phyloP scores from a whole-genome alignment of 2,329 filamentous ascomycete genomes.

The Fusarium liriodendri region DNA sequence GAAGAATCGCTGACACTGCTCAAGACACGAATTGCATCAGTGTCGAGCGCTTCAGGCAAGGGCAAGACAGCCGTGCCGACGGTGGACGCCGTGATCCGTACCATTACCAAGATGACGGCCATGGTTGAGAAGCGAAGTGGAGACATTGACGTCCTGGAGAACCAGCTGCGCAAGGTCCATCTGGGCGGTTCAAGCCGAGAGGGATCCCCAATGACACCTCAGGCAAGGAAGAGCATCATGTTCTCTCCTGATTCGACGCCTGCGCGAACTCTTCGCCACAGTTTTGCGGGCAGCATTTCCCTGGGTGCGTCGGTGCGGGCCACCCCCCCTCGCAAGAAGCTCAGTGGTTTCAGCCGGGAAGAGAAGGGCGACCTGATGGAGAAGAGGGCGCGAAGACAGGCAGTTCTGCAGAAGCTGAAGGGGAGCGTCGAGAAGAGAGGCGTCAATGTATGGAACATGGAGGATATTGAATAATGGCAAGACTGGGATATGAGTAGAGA shows the following conservation, averaged over 20 bases:
- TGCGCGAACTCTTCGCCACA: conserved; percentile 56
- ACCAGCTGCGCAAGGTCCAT: conserved; percentile 81
- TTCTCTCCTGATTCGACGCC: conserved; percentile 58
- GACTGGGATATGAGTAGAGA: neutral
- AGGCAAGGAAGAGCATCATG: conserved; percentile 51
- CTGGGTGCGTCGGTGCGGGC: conserved; percentile 53
- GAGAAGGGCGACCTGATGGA: conserved; percentile 69
- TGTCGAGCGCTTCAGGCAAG: conserved; percentile 61
- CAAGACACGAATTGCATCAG: conserved; percentile 78
- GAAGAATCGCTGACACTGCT: conserved; percentile 86
- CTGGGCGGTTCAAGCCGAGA: conserved; percentile 60
- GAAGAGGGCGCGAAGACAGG: conserved; percentile 64
- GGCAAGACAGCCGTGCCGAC: conserved; percentile 73
- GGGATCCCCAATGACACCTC: conserved; percentile 56
- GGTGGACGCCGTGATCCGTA: conserved; percentile 90
- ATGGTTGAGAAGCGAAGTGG: conserved; percentile 93
- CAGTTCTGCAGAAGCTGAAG: conserved; percentile 64
- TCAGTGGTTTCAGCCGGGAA: conserved; percentile 68
- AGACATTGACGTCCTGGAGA: conserved; percentile 90
- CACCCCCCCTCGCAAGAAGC: conserved; percentile 69
- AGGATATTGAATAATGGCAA: conserved; percentile 56
- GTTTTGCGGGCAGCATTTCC: conserved; percentile 52
- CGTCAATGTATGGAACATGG: conserved; percentile 62
- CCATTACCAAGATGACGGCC: conserved; percentile 90
- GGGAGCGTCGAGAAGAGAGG: conserved; percentile 61